These are phyloP conservation scores for Tolypocladium tropicale DNA, from an alignment of 2,329 filamentous ascomycete genomes.

Conservation along the genomic window DNA sequence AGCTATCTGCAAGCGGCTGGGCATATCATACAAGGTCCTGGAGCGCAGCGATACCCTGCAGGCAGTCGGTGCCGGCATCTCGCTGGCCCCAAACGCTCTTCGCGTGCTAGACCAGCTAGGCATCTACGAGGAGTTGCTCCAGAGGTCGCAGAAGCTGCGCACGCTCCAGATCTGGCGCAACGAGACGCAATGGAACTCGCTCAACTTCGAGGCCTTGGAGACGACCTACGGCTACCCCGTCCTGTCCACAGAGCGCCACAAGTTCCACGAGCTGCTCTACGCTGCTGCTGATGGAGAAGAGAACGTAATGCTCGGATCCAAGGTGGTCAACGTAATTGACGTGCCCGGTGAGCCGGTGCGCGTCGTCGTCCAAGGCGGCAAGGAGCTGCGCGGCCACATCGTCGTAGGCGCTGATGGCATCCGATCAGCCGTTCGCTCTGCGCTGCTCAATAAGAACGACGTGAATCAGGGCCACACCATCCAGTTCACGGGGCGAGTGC, in stretches of 20 bases:
- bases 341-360: slow-evolving; percentile 3
- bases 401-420: slow-evolving; percentile 10
- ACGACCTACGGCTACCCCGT: slow-evolving; percentile 6
- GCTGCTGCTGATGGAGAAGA: slow-evolving; percentile 6
- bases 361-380: slow-evolving; percentile 4
- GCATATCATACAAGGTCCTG: slow-evolving; percentile 8
- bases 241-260: slow-evolving; percentile 7
- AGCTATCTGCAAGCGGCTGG: slow-evolving; percentile 7
- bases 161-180: slow-evolving; percentile 8
- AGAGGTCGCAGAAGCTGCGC: slow-evolving; percentile 5
- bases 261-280: slow-evolving; percentile 7
- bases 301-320: slow-evolving; percentile 2
- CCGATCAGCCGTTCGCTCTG: slow-evolving; percentile 6
- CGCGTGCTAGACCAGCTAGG: slow-evolving; percentile 9
- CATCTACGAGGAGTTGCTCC: slow-evolving; percentile 4
- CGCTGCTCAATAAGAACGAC: slow-evolving; percentile 2
- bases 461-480: slow-evolving; percentile 6
- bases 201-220: slow-evolving; percentile 3
- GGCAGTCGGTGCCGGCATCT: slow-evolving; percentile 10
- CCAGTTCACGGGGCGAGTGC: slow-evolving; percentile 9
- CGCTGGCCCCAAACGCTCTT: slow-evolving; percentile 8
- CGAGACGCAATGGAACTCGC: slow-evolving; percentile 5
- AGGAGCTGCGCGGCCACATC: slow-evolving; percentile 3
- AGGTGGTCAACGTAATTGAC: slow-evolving; percentile 7
- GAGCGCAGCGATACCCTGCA: slow-evolving; percentile 5